Evolutionary conservation across 2,329 filamentous ascomycete species (phyloP).

Genomic region (Sclerotinia glacialis): DNA sequence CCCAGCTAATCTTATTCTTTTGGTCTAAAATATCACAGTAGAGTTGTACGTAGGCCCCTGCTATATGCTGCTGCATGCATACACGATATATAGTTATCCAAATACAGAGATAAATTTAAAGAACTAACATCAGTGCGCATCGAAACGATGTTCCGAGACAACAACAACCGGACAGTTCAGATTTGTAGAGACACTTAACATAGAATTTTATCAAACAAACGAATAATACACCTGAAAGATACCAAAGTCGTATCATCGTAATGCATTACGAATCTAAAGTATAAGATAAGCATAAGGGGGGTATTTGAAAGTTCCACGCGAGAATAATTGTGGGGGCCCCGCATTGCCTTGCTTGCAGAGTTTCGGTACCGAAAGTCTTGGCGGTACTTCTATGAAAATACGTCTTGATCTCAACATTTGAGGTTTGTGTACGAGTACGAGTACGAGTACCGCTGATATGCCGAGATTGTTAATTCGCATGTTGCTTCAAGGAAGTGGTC

Average conservation of each 20-base stretch:
- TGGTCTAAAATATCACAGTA: background rate
- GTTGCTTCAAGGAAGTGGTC: background rate
- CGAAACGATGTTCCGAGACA: background rate
- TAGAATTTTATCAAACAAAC: background rate
- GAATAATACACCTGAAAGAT: background rate
- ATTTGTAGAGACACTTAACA: background rate
- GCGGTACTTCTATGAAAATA: background rate
- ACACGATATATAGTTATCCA: background rate
- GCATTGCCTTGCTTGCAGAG: background rate
- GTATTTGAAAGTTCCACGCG: background rate
- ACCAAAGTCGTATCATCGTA: background rate
- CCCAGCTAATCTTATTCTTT: background rate
- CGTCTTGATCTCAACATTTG: background rate
- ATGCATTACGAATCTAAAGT: conserved; percentile 1
- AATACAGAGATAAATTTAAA: background rate
- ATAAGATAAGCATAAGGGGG: background rate
- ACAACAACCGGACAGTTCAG: background rate
- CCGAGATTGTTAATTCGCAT: background rate
- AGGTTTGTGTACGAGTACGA: background rate
- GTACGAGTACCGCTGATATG: background rate
- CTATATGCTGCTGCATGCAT: background rate
- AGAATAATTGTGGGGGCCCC: background rate
- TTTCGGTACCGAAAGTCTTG: background rate
- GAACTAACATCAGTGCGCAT: background rate
- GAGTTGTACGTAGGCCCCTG: background rate